Conservation (phyloP, 257 asterid genomes). For the Solanum infundibuliforme region DNA sequence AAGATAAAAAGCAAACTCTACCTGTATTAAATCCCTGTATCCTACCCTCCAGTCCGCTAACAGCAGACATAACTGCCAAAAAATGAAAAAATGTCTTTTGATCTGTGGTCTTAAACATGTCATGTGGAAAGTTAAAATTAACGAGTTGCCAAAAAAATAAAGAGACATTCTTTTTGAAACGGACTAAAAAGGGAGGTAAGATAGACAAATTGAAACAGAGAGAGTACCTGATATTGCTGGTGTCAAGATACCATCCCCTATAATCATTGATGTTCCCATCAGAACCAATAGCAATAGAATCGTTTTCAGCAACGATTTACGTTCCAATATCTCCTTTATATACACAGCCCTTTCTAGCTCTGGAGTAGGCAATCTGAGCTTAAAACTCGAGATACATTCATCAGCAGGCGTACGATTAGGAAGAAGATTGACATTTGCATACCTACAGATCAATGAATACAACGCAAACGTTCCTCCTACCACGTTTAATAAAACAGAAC, state of each 20-base stretch:
- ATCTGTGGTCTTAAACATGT: too few species aligned
- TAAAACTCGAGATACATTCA: constrained; percentile 80
- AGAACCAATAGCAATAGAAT: constrained; percentile 70
- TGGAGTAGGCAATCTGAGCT: constrained; percentile 85
- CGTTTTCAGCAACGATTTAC: constrained; percentile 37
- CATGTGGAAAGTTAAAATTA: not conserved
- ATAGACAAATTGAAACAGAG: not conserved
- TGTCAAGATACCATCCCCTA: constrained; percentile 91
- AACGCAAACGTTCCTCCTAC: constrained; percentile 97
- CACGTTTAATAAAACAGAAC: constrained; percentile 10
- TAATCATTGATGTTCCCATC: constrained; percentile 87
- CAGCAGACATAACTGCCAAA: constrained; percentile 88
- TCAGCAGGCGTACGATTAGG: constrained; percentile 83
- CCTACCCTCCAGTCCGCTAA: constrained; percentile 83
- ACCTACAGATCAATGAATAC: constrained; percentile 82
- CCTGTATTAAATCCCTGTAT: constrained; percentile 80
- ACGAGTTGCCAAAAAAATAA: not conserved
- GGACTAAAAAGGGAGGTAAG: not conserved
- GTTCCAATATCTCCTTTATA: constrained; percentile 76
- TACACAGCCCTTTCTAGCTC: constrained; percentile 83
- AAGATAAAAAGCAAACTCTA: constrained; percentile 12
- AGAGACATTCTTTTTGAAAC: too few species aligned
- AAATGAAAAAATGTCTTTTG: not conserved
- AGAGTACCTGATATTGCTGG: constrained; percentile 81
- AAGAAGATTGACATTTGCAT: constrained; percentile 85